Conservation (phyloP, 768 basidiomycete genomes). For the Kockovaella imperatae region DNA sequence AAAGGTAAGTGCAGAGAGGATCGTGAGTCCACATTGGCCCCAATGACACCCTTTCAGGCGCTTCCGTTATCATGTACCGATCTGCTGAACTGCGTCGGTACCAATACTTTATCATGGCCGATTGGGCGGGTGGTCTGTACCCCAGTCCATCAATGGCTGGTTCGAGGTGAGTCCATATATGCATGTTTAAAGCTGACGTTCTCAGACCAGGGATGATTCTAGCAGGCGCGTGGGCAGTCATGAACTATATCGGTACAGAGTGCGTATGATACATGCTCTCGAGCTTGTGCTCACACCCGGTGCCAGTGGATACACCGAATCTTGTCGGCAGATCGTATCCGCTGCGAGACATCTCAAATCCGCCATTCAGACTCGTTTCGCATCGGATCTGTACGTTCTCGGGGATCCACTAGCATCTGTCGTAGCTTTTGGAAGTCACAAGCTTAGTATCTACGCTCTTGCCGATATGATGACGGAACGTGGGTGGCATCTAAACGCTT, state of each 20-base stretch:
- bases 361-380: slow-evolving; percentile 51
- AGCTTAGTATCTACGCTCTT: slow-evolving; percentile 73
- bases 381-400: slow-evolving; percentile 70
- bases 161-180: slow-evolving; percentile 59
- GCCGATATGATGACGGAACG: slow-evolving; percentile 77
- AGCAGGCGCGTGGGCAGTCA: slow-evolving; percentile 92
- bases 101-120: slow-evolving; percentile 78
- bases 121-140: slow-evolving; percentile 76
- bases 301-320: slow-evolving; percentile 72
- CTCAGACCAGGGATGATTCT: slow-evolving; percentile 79
- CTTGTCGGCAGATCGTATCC: slow-evolving; percentile 73
- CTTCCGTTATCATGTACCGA: slow-evolving; percentile 92
- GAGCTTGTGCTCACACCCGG: slow-evolving; percentile 1
- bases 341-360: slow-evolving; percentile 59
- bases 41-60: slow-evolving; percentile 56
- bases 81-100: slow-evolving; percentile 63
- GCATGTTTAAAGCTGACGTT: not conserved
- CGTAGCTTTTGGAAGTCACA: slow-evolving; percentile 68
- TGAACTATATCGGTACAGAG: slow-evolving; percentile 86
- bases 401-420: slow-evolving; percentile 85
- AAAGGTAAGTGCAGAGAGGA: slow-evolving; percentile 53
- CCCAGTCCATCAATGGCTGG: slow-evolving; percentile 83
- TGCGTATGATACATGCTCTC: slow-evolving; percentile 46
- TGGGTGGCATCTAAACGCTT: slow-evolving; percentile 88
- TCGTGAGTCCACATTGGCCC: not conserved